Conservation (phyloP, 225 moss, liverwort and hornwort species). For the Rhytidiadelphus loreus region DNA sequence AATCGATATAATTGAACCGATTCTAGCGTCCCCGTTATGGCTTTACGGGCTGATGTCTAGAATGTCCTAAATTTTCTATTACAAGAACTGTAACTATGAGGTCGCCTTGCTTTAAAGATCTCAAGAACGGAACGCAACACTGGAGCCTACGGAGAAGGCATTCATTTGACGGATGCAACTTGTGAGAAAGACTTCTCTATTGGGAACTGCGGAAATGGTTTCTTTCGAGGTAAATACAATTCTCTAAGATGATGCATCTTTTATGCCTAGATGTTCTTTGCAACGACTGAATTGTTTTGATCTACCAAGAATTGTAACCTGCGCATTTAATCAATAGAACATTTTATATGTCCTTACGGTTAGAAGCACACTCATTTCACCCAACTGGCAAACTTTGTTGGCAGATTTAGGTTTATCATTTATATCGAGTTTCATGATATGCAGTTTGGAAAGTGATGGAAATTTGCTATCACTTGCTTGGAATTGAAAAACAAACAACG, state of each 20-base stretch:
- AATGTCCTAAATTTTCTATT: neutral
- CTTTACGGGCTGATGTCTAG: neutral
- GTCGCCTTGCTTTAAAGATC: conserved; percentile 20
- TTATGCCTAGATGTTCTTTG: neutral
- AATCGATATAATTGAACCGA: neutral
- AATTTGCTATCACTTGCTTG: conserved; percentile 76
- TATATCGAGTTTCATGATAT: neutral
- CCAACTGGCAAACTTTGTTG: neutral
- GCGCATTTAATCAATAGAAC: neutral
- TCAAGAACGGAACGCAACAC: conserved; percentile 53
- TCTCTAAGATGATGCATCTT: neutral
- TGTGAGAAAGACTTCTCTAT: conserved; percentile 41
- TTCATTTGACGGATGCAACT: conserved; percentile 49
- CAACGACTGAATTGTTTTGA: neutral
- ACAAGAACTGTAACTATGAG: neutral
- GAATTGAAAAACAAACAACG: conserved; percentile 59
- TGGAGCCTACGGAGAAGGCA: conserved; percentile 15
- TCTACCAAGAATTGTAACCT: neutral
- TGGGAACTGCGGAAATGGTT: conserved; percentile 34
- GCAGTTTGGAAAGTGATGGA: conserved; percentile 91
- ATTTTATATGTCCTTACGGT: neutral
- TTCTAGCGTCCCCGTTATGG: neutral
- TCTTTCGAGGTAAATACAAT: conserved; percentile 42
- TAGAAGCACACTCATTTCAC: neutral
- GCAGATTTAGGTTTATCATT: neutral